Evolutionary conservation across 1,139 yeast species (phyloP).

Genomic region (Blastobotrys raffinosifermentans): DNA sequence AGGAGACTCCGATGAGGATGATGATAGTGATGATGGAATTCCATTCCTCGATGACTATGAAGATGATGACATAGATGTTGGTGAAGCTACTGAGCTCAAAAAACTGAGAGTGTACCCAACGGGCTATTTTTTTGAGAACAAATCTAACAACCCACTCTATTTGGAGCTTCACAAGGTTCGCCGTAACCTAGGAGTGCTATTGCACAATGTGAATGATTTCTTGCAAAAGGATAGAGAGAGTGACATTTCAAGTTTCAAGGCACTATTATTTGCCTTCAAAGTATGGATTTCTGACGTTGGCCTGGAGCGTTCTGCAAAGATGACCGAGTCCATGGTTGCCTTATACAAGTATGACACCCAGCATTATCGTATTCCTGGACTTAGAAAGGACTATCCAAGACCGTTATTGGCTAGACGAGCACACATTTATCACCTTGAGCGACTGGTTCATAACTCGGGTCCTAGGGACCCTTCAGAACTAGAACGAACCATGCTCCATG

Average conservation of each 20-base stretch:
- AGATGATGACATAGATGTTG: constrained; percentile 39
- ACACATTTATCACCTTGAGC: constrained; percentile 69
- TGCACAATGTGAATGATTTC: constrained; percentile 55
- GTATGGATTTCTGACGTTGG: constrained; percentile 87
- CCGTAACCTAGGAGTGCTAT: constrained; percentile 55
- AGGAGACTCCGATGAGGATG: constrained; percentile 26
- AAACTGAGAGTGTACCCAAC: constrained; percentile 34
- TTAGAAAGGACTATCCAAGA: constrained; percentile 73
- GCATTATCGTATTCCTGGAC: constrained; percentile 43
- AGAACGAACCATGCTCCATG: constrained; percentile 60
- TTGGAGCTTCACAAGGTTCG: constrained; percentile 57
- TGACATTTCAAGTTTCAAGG: constrained; percentile 63
- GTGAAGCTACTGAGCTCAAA: constrained; percentile 27
- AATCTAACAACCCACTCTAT: constrained; percentile 43
- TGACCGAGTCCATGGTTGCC: constrained; percentile 43
- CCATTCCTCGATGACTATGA: constrained; percentile 40
- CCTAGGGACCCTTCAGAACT: constrained; percentile 64
- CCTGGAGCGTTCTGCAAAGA: constrained; percentile 58
- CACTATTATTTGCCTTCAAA: constrained; percentile 59
- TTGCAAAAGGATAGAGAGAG: constrained; percentile 51
- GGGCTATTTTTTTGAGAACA: constrained; percentile 48
- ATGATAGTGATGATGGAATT: constrained; percentile 26
- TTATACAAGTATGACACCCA: constrained; percentile 44
- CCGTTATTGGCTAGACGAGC: constrained; percentile 70
- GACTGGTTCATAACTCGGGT: constrained; percentile 71